phyloP scores from a whole-genome alignment of 805 yeast genomes.

The Cyberlindnera nakhonratchasimensis region DNA sequence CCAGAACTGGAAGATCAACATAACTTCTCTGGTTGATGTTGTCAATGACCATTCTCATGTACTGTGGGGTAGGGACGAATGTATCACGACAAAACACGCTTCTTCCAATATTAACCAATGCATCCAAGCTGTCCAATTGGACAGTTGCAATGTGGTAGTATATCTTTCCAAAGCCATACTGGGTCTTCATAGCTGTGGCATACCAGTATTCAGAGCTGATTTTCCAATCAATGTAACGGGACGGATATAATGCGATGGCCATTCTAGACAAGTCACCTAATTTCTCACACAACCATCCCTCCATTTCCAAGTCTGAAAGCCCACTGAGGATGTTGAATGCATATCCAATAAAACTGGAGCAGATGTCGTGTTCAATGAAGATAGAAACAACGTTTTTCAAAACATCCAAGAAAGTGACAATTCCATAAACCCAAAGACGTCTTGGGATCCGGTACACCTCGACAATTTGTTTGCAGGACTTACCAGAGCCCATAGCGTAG shows the following conservation, averaged over 20 bases:
- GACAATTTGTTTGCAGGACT: conserved; percentile 73
- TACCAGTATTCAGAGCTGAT: conserved; percentile 83
- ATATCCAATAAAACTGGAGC: conserved; percentile 69
- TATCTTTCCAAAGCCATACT: conserved; percentile 80
- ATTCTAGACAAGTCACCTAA: conserved; percentile 81
- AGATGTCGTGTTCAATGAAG: conserved; percentile 73
- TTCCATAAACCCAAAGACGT: conserved; percentile 83
- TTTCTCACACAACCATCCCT: conserved; percentile 69
- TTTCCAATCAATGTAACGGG: conserved; percentile 83
- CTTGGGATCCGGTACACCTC: conserved; percentile 75
- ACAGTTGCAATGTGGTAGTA: conserved; percentile 88
- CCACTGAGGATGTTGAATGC: conserved; percentile 54
- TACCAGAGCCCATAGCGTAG: conserved; percentile 69
- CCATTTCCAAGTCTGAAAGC: conserved; percentile 33
- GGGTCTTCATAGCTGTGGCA: conserved; percentile 62
- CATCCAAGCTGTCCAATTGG: conserved; percentile 66
- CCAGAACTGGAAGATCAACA: conserved; percentile 34
- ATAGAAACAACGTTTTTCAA: conserved; percentile 69
- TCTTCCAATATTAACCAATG: conserved; percentile 75
- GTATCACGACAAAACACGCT: conserved; percentile 78
- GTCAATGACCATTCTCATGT: conserved; percentile 72
- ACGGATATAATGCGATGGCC: conserved; percentile 82
- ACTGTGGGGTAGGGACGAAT: conserved; percentile 78
- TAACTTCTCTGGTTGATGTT: conserved; percentile 60
- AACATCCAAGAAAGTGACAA: conserved; percentile 76